Evolutionary conservation across 306 rosid species (phyloP).

Genomic region (Dryas octopetala): DNA sequence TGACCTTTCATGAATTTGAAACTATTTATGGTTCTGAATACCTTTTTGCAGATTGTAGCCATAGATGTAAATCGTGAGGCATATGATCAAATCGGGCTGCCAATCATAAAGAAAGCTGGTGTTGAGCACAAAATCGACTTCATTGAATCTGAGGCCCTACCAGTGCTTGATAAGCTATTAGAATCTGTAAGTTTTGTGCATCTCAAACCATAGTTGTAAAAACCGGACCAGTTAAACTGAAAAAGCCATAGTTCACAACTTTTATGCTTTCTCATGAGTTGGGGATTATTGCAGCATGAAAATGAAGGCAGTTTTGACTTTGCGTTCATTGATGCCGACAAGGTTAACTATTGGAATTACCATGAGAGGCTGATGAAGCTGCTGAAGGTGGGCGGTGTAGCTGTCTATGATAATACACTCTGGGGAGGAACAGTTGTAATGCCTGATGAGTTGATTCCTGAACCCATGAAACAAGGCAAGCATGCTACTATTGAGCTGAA

Average conservation of each 20-base stretch:
- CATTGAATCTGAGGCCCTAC: slow-evolving; percentile 53
- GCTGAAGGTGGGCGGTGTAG: slow-evolving; percentile 51
- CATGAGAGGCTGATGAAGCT: slow-evolving; percentile 50
- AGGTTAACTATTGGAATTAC: slow-evolving; percentile 52
- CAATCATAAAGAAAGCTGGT: slow-evolving; percentile 57
- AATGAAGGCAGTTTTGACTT: slow-evolving; percentile 55
- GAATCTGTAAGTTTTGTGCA: slow-evolving; percentile 35
- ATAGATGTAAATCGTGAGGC: slow-evolving; percentile 44
- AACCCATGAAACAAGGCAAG: slow-evolving; percentile 9
- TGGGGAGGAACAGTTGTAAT: slow-evolving; percentile 55
- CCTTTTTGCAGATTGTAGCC: slow-evolving; percentile 47
- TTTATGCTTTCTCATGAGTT: not conserved
- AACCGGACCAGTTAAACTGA: not conserved
- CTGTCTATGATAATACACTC: slow-evolving; percentile 55
- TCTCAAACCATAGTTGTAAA: not conserved
- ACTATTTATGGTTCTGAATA: not conserved
- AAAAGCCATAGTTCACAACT: not conserved
- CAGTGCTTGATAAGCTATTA: slow-evolving; percentile 47
- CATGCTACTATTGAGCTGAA: slow-evolving; percentile 35
- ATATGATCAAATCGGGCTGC: slow-evolving; percentile 55
- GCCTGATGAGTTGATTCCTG: slow-evolving; percentile 37
- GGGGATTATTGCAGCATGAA: slow-evolving; percentile 30
- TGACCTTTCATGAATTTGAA: too few relatives aligned
- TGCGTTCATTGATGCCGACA: slow-evolving; percentile 58
- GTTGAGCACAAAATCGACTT: slow-evolving; percentile 63